Evolutionary conservation across 352 stramenopile species (phyloP).

Genomic region (Phytopythium sindhum): DNA sequence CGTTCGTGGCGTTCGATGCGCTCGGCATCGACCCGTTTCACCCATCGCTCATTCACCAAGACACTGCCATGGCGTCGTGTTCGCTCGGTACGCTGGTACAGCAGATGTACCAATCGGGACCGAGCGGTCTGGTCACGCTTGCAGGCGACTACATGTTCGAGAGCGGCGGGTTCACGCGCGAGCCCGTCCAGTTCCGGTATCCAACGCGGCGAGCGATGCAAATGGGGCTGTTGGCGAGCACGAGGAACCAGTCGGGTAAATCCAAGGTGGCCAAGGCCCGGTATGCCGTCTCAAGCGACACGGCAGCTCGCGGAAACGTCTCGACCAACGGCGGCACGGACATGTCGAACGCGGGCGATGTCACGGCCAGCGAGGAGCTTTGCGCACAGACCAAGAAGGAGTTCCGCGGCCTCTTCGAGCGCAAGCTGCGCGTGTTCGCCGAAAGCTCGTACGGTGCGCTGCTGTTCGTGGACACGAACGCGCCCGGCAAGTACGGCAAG

Average conservation of each 20-base stretch:
- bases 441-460: slow-evolving; percentile 17
- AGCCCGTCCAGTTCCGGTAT: slow-evolving; percentile 16
- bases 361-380: too few relatives aligned
- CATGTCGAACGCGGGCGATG: not conserved
- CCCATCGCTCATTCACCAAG: slow-evolving; percentile 13
- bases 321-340: not conserved
- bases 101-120: slow-evolving; percentile 32
- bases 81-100: slow-evolving; percentile 31
- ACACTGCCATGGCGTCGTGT: slow-evolving; percentile 21
- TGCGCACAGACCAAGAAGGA: not conserved
- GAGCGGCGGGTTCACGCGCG: slow-evolving; percentile 17
- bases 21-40: slow-evolving; percentile 37
- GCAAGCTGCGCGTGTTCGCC: slow-evolving; percentile 19
- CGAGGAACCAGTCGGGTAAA: too few relatives aligned
- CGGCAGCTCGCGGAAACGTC: not conserved
- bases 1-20: slow-evolving; percentile 23
- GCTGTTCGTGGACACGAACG: slow-evolving; percentile 23
- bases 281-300: not conserved
- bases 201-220: slow-evolving; percentile 19
- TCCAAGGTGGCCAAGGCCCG: not conserved
- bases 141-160: slow-evolving; percentile 35
- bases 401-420: slow-evolving; percentile 22
- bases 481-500: slow-evolving; percentile 14
- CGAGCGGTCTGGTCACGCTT: slow-evolving; percentile 28
- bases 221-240: slow-evolving; percentile 20